phyloP scores from a whole-genome alignment of 768 basidiomycete genomes.

The Chlorophyllum brunneum region DNA sequence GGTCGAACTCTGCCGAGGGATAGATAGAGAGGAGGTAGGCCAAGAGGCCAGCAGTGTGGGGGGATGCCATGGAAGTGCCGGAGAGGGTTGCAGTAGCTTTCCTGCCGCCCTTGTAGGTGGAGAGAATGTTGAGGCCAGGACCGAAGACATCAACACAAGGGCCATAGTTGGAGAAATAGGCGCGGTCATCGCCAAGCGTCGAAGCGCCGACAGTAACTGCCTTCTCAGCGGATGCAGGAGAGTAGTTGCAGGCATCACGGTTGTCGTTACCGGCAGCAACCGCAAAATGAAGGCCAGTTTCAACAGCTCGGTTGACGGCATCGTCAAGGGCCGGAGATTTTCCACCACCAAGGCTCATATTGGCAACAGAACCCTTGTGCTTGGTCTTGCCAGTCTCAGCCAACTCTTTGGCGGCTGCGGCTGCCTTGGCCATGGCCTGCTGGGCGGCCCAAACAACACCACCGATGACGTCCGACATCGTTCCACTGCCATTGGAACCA shows the following conservation, averaged over 20 bases:
- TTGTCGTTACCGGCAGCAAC: conserved; percentile 94
- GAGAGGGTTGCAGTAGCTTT: conserved; percentile 72
- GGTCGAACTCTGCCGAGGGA: conserved; percentile 62
- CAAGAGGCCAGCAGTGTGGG: conserved; percentile 84
- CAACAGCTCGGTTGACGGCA: conserved; percentile 83
- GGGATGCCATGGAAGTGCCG: conserved; percentile 94
- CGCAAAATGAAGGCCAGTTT: conserved; percentile 86
- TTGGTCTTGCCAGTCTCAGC: conserved; percentile 69
- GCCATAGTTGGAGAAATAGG: conserved; percentile 92
- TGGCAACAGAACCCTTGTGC: conserved; percentile 94
- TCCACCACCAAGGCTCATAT: conserved; percentile 97
- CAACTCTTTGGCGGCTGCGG: conserved; percentile 61
- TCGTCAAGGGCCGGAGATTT: conserved; percentile 83
- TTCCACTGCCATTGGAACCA: conserved; percentile 90
- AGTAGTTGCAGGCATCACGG: conserved; percentile 88
- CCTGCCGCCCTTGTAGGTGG: conserved; percentile 72
- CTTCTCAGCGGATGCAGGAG: conserved; percentile 84
- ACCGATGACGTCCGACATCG: conserved; percentile 89
- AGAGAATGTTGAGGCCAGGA: conserved; percentile 88
- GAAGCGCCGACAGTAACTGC: conserved; percentile 95
- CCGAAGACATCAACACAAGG: conserved; percentile 90
- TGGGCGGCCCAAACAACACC: conserved; percentile 82
- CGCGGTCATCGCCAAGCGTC: conserved; percentile 75
- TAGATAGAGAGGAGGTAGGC: conserved; percentile 93
- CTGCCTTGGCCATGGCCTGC: conserved; percentile 48